phyloP scores from a whole-genome alignment of 441 rosid genomes.

The Bruguiera hainesii region DNA sequence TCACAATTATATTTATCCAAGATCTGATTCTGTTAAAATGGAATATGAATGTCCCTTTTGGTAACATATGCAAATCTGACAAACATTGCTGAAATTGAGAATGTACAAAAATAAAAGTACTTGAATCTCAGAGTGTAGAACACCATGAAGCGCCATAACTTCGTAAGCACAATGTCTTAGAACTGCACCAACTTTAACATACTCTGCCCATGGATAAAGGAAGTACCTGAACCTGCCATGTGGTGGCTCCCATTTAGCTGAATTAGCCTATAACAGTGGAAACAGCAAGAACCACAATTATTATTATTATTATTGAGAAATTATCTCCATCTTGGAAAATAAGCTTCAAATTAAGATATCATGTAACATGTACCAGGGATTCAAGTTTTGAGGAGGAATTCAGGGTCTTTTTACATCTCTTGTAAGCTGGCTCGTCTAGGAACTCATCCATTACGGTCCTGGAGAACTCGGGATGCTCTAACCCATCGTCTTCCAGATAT shows the following conservation, averaged over 20 bases:
- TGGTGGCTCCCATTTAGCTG: conserved; percentile 73
- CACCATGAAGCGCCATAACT: conserved; percentile 75
- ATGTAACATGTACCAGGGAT: conserved; percentile 37
- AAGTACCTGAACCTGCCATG: conserved; percentile 58
- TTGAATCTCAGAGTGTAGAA: conserved; percentile 69
- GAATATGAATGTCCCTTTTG: conserved; percentile 27
- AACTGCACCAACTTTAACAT: conserved; percentile 63
- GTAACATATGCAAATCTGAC: background rate
- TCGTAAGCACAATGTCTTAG: conserved; percentile 57
- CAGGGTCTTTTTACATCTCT: conserved; percentile 39
- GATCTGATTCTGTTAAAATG: conserved; percentile 25
- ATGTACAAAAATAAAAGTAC: conserved; percentile 22
- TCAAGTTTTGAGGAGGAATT: conserved; percentile 58
- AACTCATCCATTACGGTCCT: conserved; percentile 58
- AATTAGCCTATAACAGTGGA: conserved; percentile 39
- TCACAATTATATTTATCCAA: conserved; percentile 9
- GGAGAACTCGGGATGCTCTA: conserved; percentile 49
- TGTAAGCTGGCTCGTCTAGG: conserved; percentile 61
- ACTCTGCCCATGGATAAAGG: conserved; percentile 68
- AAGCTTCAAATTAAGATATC: background rate
- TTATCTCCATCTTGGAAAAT: background rate
- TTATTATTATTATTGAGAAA: background rate
- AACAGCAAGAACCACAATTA: conserved; percentile 6
- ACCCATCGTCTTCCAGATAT: conserved; percentile 50
- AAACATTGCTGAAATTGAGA: background rate